Evolutionary conservation across 2,329 filamentous ascomycete species (phyloP).

Genomic region (Fusarium chuoi): DNA sequence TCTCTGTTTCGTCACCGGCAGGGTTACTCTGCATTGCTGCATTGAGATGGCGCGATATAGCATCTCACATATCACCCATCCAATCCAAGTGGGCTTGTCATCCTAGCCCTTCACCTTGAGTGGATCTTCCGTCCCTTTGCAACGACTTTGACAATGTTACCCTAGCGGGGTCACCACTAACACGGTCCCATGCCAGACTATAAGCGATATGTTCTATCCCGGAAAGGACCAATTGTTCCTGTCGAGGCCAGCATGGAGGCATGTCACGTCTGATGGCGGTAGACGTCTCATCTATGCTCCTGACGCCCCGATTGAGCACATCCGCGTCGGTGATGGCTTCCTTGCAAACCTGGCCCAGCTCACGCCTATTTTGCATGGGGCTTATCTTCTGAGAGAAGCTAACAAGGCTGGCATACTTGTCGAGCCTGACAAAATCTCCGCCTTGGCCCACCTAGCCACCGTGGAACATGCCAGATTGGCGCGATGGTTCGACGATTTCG

Average conservation of each 20-base stretch:
- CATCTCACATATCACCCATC: conserved; percentile 41
- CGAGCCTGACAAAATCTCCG: conserved; percentile 44
- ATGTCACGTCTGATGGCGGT: conserved; percentile 44
- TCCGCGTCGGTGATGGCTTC: conserved; percentile 48
- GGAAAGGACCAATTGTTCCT: conserved; percentile 51
- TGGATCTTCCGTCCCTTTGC: conserved; percentile 36
- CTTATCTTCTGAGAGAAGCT: conserved; percentile 48
- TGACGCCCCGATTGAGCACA: conserved; percentile 34
- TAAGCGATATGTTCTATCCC: conserved; percentile 53
- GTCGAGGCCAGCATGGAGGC: conserved; percentile 50
- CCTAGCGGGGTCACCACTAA: conserved; percentile 36
- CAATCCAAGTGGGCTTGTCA: conserved; percentile 37
- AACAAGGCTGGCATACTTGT: conserved; percentile 44
- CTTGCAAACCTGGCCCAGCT: conserved; percentile 49
- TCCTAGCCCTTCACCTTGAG: conserved; percentile 23
- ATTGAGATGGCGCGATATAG: conserved; percentile 43
- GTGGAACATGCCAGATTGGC: conserved; percentile 45
- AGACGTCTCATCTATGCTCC: conserved; percentile 43
- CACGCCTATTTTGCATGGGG: conserved; percentile 47
- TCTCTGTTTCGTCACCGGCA: conserved; percentile 32
- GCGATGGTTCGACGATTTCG: conserved; percentile 48
- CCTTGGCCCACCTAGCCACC: conserved; percentile 44
- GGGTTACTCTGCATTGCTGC: conserved; percentile 38
- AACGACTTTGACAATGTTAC: conserved; percentile 36
- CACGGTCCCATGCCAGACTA: conserved; percentile 47